Percentiles rank a stretch among this genome's conserved stretches.
Evolutionary conservation across 2,329 filamentous ascomycete genomes (phyloP).

Genomic region (Colletotrichum sp.): DNA sequence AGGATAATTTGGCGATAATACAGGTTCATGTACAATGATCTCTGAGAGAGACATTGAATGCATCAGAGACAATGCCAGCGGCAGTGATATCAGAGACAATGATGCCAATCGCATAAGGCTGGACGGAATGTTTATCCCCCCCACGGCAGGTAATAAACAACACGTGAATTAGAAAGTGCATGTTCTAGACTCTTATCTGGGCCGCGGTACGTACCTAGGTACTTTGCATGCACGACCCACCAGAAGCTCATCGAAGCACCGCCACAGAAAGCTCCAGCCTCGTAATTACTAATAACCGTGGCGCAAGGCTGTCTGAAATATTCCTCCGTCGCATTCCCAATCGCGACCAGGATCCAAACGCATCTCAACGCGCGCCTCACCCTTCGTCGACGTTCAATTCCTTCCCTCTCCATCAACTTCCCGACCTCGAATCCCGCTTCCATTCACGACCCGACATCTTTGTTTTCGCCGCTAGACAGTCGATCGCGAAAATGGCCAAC

Average conservation of each 20-base stretch:
- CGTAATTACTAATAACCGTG: slow-evolving; percentile 9
- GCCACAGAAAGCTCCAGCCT: not conserved
- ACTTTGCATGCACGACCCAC: not conserved
- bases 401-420: not conserved
- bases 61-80: not conserved
- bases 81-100: not conserved
- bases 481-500: slow-evolving; percentile 77
- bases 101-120: slow-evolving; percentile 5
- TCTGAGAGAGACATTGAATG: not conserved
- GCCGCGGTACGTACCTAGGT: not conserved
- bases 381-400: not conserved
- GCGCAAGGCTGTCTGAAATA: slow-evolving; percentile 19
- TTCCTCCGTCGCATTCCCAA: slow-evolving; percentile 9
- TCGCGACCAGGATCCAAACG: not conserved
- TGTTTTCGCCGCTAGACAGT: not conserved
- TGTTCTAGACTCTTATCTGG: slow-evolving; percentile 2
- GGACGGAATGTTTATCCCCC: not conserved
- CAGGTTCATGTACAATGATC: not conserved
- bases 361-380: not conserved
- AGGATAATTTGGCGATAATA: not conserved
- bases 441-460: not conserved
- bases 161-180: not conserved
- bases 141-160: not conserved
- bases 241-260: not conserved
- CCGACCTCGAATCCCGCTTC: not conserved